A percentile compares a stretch with the other conserved stretches of the same genome.
Conservation (phyloP, 192 early-diverging fungal genomes). For the Rhizophagus sp. region DNA sequence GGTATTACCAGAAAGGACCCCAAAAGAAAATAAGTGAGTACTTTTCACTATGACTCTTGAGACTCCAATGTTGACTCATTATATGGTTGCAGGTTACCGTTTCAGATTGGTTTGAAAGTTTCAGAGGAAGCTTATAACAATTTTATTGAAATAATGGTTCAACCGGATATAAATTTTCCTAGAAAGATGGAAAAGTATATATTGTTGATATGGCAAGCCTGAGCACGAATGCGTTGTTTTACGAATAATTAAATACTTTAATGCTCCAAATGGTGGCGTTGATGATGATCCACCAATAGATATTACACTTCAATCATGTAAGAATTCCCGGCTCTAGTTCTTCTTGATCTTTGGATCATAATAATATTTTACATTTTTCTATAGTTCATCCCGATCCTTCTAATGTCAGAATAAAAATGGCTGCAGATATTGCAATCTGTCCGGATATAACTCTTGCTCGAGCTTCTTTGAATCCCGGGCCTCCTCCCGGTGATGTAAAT, state of each 20-base stretch:
- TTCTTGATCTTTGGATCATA: slow-evolving; percentile 28
- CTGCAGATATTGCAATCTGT: slow-evolving; percentile 12
- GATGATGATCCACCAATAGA: slow-evolving; percentile 13
- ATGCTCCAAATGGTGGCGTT: slow-evolving; percentile 14
- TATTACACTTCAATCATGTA: slow-evolving; percentile 12
- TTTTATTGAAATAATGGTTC: slow-evolving; percentile 12
- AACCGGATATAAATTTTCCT: slow-evolving; percentile 21
- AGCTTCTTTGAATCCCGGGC: slow-evolving; percentile 14
- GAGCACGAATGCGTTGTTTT: slow-evolving; percentile 4
- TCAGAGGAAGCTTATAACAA: slow-evolving; percentile 22
- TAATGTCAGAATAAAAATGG: neutral
- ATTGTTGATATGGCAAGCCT: slow-evolving; percentile 16
- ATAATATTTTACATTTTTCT: slow-evolving; percentile 20
- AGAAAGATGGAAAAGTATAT: slow-evolving; percentile 16
- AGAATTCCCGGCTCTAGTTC: slow-evolving; percentile 8
- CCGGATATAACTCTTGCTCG: slow-evolving; percentile 8
- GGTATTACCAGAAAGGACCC: neutral
- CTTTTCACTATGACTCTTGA: slow-evolving; percentile 19
- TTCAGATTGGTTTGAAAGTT: slow-evolving; percentile 12
- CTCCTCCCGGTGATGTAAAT: slow-evolving; percentile 16
- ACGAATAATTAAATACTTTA: neutral
- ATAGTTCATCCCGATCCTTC: slow-evolving; percentile 19
- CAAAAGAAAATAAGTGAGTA: neutral
- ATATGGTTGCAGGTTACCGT: slow-evolving; percentile 4
- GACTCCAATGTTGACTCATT: neutral